A percentile compares a stretch with the other conserved stretches of the same genome.
phyloP scores from a whole-genome alignment of 1,284 basidiomycete species.

The Ceratobasidium sp. region DNA sequence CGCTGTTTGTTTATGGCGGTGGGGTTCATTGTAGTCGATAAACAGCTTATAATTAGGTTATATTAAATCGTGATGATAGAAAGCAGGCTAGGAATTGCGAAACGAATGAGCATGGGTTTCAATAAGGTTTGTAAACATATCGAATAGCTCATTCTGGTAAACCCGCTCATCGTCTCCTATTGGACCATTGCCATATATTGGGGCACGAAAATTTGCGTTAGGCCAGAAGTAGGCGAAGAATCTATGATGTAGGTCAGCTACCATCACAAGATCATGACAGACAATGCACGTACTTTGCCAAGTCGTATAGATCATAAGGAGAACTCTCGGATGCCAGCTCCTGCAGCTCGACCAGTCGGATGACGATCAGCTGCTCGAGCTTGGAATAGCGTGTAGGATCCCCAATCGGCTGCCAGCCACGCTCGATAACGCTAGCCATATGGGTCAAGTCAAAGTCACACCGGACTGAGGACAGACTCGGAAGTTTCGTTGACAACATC shows the following conservation, averaged over 20 bases:
- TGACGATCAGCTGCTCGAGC: background rate
- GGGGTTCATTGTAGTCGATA: too few species aligned
- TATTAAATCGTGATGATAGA: too few species aligned
- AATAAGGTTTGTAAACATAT: too few species aligned
- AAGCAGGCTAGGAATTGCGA: too few species aligned
- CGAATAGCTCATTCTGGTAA: too few species aligned
- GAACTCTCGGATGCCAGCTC: background rate
- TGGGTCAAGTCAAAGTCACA: background rate
- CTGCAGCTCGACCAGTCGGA: background rate
- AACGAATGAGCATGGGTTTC: too few species aligned
- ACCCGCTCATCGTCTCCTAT: too few species aligned
- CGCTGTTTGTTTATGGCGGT: too few species aligned
- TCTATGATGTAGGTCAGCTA: background rate
- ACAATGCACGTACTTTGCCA: background rate
- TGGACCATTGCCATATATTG: too few species aligned
- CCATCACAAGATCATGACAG: background rate
- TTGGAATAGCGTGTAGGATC: background rate
- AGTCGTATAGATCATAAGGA: background rate
- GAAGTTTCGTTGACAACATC: background rate
- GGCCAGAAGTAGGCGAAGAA: conserved; percentile 8
- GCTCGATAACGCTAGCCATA: background rate
- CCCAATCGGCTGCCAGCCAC: background rate
- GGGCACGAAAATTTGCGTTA: background rate
- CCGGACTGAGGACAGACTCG: background rate
- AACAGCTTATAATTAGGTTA: too few species aligned